phyloP scores from a whole-genome alignment of 352 stramenopile species.

The Paralagenidium karlingii region DNA sequence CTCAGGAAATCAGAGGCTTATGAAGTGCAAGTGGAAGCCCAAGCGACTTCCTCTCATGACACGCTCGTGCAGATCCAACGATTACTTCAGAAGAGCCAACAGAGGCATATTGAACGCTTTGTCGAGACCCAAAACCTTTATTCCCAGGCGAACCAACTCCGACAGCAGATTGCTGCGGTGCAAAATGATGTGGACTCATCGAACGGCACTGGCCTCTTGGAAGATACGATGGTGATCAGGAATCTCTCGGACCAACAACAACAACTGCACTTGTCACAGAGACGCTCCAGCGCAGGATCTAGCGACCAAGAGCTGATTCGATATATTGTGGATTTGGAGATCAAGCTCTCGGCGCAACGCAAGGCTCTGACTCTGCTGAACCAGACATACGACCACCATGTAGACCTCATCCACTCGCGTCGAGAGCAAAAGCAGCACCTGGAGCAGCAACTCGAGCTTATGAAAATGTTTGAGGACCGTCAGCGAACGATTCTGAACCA shows the following conservation, averaged over 20 bases:
- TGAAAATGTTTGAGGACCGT: conserved; percentile 24
- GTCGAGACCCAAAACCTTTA: conserved; percentile 18
- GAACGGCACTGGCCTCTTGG: not conserved
- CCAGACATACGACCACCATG: conserved; percentile 7
- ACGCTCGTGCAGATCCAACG: conserved; percentile 22
- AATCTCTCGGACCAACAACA: too few species aligned
- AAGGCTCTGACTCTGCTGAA: conserved; percentile 8
- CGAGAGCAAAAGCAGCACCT: conserved; percentile 19
- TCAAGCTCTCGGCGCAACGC: conserved; percentile 10
- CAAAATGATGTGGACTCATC: conserved; percentile 9
- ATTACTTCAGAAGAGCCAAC: conserved; percentile 19
- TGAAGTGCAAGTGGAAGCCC: conserved; percentile 16
- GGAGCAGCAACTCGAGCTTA: conserved; percentile 22
- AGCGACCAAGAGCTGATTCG: conserved; percentile 1
- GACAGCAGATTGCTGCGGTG: not conserved
- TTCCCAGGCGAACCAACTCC: conserved; percentile 7
- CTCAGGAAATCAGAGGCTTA: conserved; percentile 22
- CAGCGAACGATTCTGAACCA: conserved; percentile 20
- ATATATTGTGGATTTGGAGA: conserved; percentile 16
- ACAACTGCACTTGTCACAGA: too few species aligned
- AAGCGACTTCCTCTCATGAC: conserved; percentile 17
- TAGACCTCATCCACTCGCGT: conserved; percentile 8
- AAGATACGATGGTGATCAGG: not conserved
- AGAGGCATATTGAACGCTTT: conserved; percentile 25
- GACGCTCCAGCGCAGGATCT: too few species aligned